Base-by-base conservation (phyloP, 371 early-diverging fungal genomes). In the Syncephalastrum racemosum region DNA sequence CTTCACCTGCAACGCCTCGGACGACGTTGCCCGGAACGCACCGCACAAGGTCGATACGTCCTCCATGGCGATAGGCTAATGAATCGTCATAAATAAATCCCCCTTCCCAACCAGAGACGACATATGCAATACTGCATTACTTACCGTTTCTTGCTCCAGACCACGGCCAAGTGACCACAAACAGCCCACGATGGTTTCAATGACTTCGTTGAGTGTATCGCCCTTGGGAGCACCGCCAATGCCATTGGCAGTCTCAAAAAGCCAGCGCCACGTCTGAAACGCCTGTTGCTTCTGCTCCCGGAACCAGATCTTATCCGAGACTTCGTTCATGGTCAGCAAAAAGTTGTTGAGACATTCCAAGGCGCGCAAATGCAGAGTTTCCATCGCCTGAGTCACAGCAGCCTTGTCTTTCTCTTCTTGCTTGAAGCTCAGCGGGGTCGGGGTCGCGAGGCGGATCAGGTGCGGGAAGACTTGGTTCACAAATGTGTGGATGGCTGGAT, bases 281-380 rank as follows among this genome's bases (percentile, higher is more conserved):
- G 84, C 86, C 57, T 83, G 81, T 0, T 63, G 48, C 18, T 54
- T 60, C 22, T 83, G 78, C 53, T 81, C 70, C 54, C 75, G 80
- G 62, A 88, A 88, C 90, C 90, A 90, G 53, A 79, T 74, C 41
- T 79, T 80, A 46, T 81, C 75, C 1, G 87, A 82, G 6, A 83
- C 72, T 44, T 90, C 90, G 20, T 82, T 79, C 80, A 89, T 85
- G 1, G 80, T 75, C 55, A 89, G 68, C 56, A 89, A 75, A 56
- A 89, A 86, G 67, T 91, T 91, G 75, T 89, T 91, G 54, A 91
- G 63, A 46, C 88, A 89, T 47, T 86, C 87, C 39, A 90, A 65
- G 1, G 91, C 84, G 43, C 91, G 84, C 48, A 86, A 77, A 64
- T 90, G 86, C 13, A 85, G 79, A 20, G 76, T 73, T 8, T 66